Base-by-base conservation (phyloP, 768 basidiomycete species). In the Lactarius hengduanensis region DNA sequence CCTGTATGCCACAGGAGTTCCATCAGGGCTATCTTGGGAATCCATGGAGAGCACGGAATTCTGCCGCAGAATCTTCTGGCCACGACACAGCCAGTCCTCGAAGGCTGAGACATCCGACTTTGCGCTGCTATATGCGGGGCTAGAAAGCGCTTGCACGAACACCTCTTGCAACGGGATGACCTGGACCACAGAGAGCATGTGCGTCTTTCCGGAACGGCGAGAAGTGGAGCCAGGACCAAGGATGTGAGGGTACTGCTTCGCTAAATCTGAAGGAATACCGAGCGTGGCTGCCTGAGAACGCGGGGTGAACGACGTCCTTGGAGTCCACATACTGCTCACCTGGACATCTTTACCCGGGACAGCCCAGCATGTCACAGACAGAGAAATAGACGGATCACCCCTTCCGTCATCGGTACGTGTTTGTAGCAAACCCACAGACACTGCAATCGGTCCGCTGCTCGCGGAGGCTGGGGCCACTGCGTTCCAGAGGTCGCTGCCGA, bases 51-150 rank as follows among this genome's bases (percentile, higher is more conserved):
- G 74, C 32, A 77, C 72, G 57, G 80, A 77, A 26, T 83, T 83
- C 70, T 84, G 79, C 26, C 86, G 84, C 30, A 91, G 75, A 41
- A 90, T 80, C n/a, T 59, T 36, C 38, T 68, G 54, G 36, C 34
- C 60, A 38, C 57, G 40, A 54, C 71, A 66, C n/a, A 75, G 58
- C 72, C 73, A 73, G 34, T 70, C 63, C 56, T 75, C 72, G 22
- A 76, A 63, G 9, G 69, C 41, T 2, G 57, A 40, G 1, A 63
- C 30, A 50, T 75, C 64, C 2, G 70, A 57, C 26, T 60, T 70
- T 3, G 73, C 72, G 28, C 62, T 57, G 6, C 57, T 62, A 59
- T 73, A 74, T 9, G 73, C 70, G 18, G 71, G 63, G 10, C 67
- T 47, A 10, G 74, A 72, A 26, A 71, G 68, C 30, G 75, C 72